phyloP scores from a whole-genome alignment of 2,329 filamentous ascomycete genomes.

The Lachnellula subtilissima region DNA sequence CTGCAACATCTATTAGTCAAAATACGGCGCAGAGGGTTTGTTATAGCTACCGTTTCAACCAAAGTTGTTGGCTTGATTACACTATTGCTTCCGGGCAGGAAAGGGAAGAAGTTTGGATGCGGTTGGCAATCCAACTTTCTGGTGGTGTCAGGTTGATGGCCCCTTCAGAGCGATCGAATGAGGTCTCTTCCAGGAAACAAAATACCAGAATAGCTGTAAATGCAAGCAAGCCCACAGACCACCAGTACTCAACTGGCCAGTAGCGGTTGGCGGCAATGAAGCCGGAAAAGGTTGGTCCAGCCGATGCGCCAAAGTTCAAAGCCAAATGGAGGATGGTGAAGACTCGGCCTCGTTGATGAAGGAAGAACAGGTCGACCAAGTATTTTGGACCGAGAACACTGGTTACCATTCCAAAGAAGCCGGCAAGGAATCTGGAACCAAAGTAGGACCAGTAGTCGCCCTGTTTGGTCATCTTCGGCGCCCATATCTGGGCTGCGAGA shows the following conservation, averaged over 20 bases:
- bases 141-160: slow-evolving; percentile 20
- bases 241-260: slow-evolving; percentile 40
- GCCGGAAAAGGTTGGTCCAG: slow-evolving; percentile 36
- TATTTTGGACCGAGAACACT: slow-evolving; percentile 36
- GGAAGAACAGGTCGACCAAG: slow-evolving; percentile 40
- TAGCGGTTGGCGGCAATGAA: slow-evolving; percentile 35
- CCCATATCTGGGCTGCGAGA: slow-evolving; percentile 36
- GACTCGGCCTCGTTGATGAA: slow-evolving; percentile 38
- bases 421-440: slow-evolving; percentile 33
- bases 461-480: slow-evolving; percentile 32
- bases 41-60: slow-evolving; percentile 10
- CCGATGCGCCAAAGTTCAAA: slow-evolving; percentile 34
- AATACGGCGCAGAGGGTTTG: background rate
- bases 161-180: slow-evolving; percentile 28
- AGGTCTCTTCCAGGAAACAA: slow-evolving; percentile 37
- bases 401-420: slow-evolving; percentile 37
- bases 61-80: slow-evolving; percentile 5
- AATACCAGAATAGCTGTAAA: slow-evolving; percentile 34
- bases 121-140: slow-evolving; percentile 23
- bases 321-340: slow-evolving; percentile 35
- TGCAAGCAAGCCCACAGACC: slow-evolving; percentile 36
- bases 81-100: slow-evolving; percentile 17
- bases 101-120: slow-evolving; percentile 30
- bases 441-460: slow-evolving; percentile 32
- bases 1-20: slow-evolving; percentile 3